Conservation (phyloP, 2,329 filamentous ascomycete genomes). For the Neonectria faginata region DNA sequence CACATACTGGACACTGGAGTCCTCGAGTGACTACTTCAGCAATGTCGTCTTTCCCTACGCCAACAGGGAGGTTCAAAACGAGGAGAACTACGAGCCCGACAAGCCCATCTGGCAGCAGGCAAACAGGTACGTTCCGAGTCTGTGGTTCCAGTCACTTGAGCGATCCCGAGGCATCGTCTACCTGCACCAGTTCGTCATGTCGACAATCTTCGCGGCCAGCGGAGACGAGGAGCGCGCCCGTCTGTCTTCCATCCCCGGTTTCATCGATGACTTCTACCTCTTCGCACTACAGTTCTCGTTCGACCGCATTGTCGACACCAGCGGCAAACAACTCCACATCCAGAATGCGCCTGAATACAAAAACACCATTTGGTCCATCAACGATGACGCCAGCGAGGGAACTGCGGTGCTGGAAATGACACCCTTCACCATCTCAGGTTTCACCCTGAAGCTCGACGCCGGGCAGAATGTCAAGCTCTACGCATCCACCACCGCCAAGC, state of each 20-base stretch:
- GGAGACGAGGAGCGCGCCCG: slow-evolving; percentile 7
- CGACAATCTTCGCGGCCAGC: slow-evolving; percentile 6
- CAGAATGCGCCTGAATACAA: slow-evolving; percentile 1
- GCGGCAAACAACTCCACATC: slow-evolving; percentile 2
- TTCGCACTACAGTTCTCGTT: slow-evolving; percentile 19
- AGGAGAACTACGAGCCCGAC: slow-evolving; percentile 5
- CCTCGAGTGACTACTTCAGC: slow-evolving; percentile 19
- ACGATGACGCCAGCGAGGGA: slow-evolving; percentile 19
- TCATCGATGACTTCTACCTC: slow-evolving; percentile 16
- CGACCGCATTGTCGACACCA: slow-evolving; percentile 15
- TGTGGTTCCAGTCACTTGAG: slow-evolving; percentile 24
- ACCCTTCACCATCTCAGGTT: slow-evolving; percentile 17
- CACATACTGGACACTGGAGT: slow-evolving; percentile 14
- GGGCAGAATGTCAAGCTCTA: slow-evolving; percentile 18
- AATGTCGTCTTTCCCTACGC: slow-evolving; percentile 22
- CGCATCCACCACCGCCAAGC: slow-evolving; percentile 10
- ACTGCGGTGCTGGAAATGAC: slow-evolving; percentile 3
- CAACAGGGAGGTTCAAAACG: slow-evolving; percentile 6
- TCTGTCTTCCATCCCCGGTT: slow-evolving; percentile 1
- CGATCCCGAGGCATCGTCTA: slow-evolving; percentile 8
- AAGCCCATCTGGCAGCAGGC: slow-evolving; percentile 16
- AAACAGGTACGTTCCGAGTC: slow-evolving; percentile 5
- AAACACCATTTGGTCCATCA: slow-evolving; percentile 13
- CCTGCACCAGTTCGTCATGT: slow-evolving; percentile 20
- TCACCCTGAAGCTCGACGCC: slow-evolving; percentile 7